Evolutionary conservation across 2,329 filamentous ascomycete species (phyloP).

Genomic region (Botrytis fragariae): DNA sequence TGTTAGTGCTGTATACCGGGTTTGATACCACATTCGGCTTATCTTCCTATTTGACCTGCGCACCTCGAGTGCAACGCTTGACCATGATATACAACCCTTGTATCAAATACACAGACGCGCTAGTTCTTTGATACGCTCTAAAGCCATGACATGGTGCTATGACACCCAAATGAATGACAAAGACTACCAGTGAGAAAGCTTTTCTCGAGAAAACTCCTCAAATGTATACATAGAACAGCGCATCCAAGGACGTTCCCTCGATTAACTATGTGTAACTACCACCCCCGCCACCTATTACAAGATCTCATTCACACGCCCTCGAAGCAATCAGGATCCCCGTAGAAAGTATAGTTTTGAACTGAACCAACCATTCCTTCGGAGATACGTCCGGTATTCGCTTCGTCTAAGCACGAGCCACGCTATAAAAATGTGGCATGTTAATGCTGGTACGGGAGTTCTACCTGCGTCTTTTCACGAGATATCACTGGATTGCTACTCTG

Average conservation of each 20-base stretch:
- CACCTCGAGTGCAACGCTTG: neutral
- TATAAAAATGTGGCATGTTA: neutral
- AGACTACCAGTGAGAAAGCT: neutral
- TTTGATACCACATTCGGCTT: neutral
- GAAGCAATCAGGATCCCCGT: neutral
- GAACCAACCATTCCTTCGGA: neutral
- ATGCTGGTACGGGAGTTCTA: neutral
- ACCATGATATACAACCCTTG: neutral
- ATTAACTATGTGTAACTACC: neutral
- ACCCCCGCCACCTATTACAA: neutral
- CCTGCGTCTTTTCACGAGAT: neutral
- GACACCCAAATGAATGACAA: too few species aligned
- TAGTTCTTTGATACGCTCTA: neutral
- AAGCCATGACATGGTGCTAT: too few species aligned
- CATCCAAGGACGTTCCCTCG: neutral
- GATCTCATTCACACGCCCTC: neutral
- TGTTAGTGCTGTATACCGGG: too few species aligned
- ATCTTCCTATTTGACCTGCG: neutral
- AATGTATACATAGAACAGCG: neutral
- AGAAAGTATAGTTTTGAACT: neutral
- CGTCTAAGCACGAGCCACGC: neutral
- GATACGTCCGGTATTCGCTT: neutral
- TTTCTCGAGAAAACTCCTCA: neutral
- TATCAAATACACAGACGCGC: too few species aligned
- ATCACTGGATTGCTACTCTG: neutral